Evolutionary conservation across 2,329 filamentous ascomycete genomes (phyloP).

Genomic region (Coniochaeta prunicola): DNA sequence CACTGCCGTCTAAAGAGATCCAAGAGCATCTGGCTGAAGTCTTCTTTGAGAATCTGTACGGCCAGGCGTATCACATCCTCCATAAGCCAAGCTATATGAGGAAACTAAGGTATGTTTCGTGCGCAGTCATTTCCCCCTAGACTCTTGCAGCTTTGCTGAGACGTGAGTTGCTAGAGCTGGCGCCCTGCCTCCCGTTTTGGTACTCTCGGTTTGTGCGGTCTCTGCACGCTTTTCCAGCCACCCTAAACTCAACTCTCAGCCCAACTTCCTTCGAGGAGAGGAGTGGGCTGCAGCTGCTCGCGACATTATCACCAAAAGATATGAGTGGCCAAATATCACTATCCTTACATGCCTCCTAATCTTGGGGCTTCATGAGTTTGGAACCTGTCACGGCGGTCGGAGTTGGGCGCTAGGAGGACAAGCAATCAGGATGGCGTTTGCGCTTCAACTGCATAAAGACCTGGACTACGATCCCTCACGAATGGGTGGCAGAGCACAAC

Average conservation of each 20-base stretch:
- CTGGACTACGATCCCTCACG: conserved; percentile 71
- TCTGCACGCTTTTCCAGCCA: conserved; percentile 93
- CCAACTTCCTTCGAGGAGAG: conserved; percentile 81
- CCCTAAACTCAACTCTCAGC: conserved; percentile 67
- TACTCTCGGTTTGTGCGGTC: conserved; percentile 90
- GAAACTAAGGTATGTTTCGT: conserved; percentile 55
- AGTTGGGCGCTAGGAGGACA: conserved; percentile 96
- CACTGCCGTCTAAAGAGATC: conserved; percentile 75
- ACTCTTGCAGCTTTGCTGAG: conserved; percentile 11
- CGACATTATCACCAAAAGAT: conserved; percentile 77
- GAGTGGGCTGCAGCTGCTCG: conserved; percentile 85
- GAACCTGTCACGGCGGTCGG: conserved; percentile 89
- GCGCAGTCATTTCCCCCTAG: background rate
- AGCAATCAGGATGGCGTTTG: conserved; percentile 95
- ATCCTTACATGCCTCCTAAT: conserved; percentile 87
- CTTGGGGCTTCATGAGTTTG: conserved; percentile 88
- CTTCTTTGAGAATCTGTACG: conserved; percentile 94
- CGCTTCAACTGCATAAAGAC: conserved; percentile 86
- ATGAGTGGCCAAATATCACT: conserved; percentile 93
- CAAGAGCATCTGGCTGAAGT: conserved; percentile 91
- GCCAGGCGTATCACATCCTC: conserved; percentile 86
- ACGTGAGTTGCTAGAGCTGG: conserved; percentile 47
- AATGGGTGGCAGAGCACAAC: conserved; percentile 53
- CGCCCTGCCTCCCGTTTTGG: conserved; percentile 78
- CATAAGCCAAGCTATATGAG: conserved; percentile 98